Base-by-base conservation (phyloP, 2,329 filamentous ascomycete species). In the Stemphylium vesicarium region DNA sequence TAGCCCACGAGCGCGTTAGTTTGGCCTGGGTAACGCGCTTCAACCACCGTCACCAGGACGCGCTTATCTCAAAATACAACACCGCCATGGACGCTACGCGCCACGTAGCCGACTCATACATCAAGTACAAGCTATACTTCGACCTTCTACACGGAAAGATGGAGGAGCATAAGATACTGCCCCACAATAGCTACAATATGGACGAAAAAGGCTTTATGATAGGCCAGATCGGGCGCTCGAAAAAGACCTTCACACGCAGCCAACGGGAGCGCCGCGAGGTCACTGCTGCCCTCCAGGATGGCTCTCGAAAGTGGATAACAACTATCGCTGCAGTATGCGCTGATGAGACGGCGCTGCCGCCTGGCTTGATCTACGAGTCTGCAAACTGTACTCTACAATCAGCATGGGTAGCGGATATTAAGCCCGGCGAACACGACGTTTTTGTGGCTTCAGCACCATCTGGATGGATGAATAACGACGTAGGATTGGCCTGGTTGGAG, bases 241-340 rank as follows among this genome's bases (percentile, higher is more conserved):
- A 62, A 43, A 20, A 51, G 13, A 24, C 59, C 8, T 64, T 62
- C 26, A 31, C 20, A 16, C 41, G 39, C 38, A 16, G 33, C 1
- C 4, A 26, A 16, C 52, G 15, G 15, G 33, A 44, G 4, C 15
- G 49, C 12, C 24, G 36, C 16, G 10, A 44, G 39, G 9, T 44
- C 18, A 38, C 22, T 15, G 6, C 22, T 39, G 5, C 50, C 9
- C 33, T 59, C 16, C 47, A 59, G 32, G 50, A 59, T 44, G 51
- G 50, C 6, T 38, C 46, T 33, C 29, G 51, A 11, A 39, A 50
- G 24, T 61, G 38, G 55, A 46, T 61, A 18, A 53, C 32, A 10
- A 20, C 57, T 9, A 11, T 62, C 41, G 47, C 60, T 4, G 50
- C 26, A 43, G 39, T 59, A 32, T 57, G 53, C 37, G 61, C 50